Percentiles rank a stretch among this genome's conserved stretches.
phyloP scores from a whole-genome alignment of 345 rosid species.

The Hibiscus tridactylites region DNA sequence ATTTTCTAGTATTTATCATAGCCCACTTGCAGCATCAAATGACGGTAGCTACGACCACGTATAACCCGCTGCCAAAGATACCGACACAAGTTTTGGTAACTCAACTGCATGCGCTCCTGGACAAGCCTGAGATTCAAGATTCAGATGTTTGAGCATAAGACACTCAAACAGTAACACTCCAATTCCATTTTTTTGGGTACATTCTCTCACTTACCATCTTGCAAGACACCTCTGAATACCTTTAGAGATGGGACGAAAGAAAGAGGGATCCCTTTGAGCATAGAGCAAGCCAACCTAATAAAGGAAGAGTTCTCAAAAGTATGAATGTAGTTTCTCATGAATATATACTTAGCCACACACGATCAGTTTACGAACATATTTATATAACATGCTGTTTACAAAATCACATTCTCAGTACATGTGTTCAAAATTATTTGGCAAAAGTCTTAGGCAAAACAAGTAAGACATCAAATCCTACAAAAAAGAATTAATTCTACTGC shows the following conservation, averaged over 20 bases:
- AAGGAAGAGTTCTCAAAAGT: background rate
- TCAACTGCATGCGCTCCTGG: conserved; percentile 60
- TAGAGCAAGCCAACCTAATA: conserved; percentile 81
- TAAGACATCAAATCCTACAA: background rate
- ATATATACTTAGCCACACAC: background rate
- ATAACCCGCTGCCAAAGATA: conserved; percentile 61
- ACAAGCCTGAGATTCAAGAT: conserved; percentile 56
- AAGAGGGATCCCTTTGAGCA: conserved; percentile 81
- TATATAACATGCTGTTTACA: background rate
- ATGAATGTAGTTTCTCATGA: background rate
- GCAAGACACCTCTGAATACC: conserved; percentile 83
- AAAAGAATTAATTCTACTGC: background rate
- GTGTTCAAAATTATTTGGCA: background rate
- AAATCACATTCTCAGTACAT: background rate
- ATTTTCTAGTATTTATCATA: conserved; percentile 23
- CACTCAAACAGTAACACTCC: background rate
- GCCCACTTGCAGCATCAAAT: conserved; percentile 69
- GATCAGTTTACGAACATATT: background rate
- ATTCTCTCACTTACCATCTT: conserved; percentile 58
- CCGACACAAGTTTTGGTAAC: conserved; percentile 30
- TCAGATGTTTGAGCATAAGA: conserved; percentile 3
- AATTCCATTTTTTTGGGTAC: background rate
- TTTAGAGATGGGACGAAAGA: conserved; percentile 73
- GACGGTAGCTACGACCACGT: conserved; percentile 85
- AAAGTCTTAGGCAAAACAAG: background rate